Evolutionary conservation across 148 eudicot genomes (phyloP).

Genomic region (Hydrangea macrophylla): DNA sequence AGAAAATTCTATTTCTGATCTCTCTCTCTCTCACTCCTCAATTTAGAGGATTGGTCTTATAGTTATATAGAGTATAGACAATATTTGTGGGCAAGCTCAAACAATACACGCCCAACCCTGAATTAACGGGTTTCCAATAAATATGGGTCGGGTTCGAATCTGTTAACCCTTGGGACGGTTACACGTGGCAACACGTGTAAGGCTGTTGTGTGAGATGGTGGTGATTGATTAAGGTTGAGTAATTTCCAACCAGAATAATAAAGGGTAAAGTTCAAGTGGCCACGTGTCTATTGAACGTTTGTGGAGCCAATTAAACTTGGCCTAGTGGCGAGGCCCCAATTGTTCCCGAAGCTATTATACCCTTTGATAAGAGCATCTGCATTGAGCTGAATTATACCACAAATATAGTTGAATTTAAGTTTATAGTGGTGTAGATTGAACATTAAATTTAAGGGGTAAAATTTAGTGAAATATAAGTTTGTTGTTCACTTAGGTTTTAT

Average conservation of each 20-base stretch:
- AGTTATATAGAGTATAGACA: too few relatives aligned
- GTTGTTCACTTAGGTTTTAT: too few relatives aligned
- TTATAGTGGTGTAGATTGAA: too few relatives aligned
- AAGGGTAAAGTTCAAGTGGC: not conserved
- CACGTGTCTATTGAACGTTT: not conserved
- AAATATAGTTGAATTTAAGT: too few relatives aligned
- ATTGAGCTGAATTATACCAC: too few relatives aligned
- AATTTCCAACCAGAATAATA: not conserved
- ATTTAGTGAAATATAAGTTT: too few relatives aligned
- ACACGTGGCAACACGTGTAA: constrained; percentile 26
- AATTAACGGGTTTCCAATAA: constrained; percentile 2
- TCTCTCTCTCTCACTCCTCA: not conserved
- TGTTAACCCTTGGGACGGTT: constrained; percentile 1
- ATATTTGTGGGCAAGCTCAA: too few relatives aligned
- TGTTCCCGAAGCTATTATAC: too few relatives aligned
- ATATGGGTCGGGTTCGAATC: not conserved
- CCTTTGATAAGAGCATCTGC: too few relatives aligned
- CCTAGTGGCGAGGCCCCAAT: too few relatives aligned
- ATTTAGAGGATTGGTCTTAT: not conserved
- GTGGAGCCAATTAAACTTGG: not conserved
- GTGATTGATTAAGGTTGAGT: not conserved
- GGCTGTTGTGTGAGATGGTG: not conserved
- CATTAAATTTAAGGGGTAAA: too few relatives aligned
- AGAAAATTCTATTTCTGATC: not conserved
- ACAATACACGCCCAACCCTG: too few relatives aligned